Base-by-base conservation (phyloP, 139 green algal species). In the Chlorella ohadii region DNA sequence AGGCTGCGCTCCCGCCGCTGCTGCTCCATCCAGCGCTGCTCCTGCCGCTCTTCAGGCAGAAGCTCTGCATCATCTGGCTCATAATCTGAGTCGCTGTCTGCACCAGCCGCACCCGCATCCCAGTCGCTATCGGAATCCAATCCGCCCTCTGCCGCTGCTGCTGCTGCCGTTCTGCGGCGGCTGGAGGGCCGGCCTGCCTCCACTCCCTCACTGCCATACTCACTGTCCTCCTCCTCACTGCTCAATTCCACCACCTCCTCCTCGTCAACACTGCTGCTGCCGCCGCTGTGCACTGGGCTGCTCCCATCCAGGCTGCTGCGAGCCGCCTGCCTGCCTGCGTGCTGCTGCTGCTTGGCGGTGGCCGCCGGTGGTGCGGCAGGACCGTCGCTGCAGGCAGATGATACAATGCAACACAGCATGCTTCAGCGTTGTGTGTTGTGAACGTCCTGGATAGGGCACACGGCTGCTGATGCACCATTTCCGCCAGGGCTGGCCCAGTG, bases 31-130 rank as follows among this genome's bases (percentile, higher is more conserved):
- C 70, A 77, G 6, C 27, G 25, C 70, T 77, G 70, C 70, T 78
- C 76, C 3, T 41, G 59, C 34, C 57, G 3, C 36, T 72, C 76
- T 13, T 72, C 76, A 2, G 76, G 36, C 34, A 59, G 36, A 13
- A 72, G 59, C 13, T 82, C 76, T 22, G 51, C 51, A 27, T 82
- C 74, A 7, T 71, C 75, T 2, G 55, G 23, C 22, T 25, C 34
- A 22, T 57, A 81, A 67, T 81, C 75, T 0, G 56, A 27, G 22
- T 81, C 75, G 75, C 75, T 81, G 7, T 71, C 75, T 11, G n/a
- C 51, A 59, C 51, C 51, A 9, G 15, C 51, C 51, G 12, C 51
- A 3, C 15, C 51, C 11, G 51, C 2, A 4, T 59, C 51, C 51
- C 51, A 59, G 51, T 59, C 51, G 11, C 51, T 22, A 22, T 59